These are phyloP conservation scores for Aureobasidium zeae DNA, from an alignment of 2,329 filamentous ascomycete genomes.

Conservation along the genomic window DNA sequence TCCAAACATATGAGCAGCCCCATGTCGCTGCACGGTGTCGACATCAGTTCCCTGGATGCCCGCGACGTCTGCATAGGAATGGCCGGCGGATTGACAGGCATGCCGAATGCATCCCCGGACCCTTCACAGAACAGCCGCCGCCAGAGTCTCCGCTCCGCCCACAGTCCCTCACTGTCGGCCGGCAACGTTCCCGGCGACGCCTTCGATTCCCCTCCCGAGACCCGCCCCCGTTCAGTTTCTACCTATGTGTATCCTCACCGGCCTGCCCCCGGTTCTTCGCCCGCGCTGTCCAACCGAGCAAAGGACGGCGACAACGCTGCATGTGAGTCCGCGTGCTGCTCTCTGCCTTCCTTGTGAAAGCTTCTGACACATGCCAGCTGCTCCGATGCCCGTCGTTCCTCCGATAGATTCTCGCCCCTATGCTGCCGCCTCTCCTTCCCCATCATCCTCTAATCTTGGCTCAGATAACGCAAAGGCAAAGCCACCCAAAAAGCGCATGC, in stretches of 20 bases:
- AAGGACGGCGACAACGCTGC: conserved; percentile 7
- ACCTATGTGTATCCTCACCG: conserved; percentile 11
- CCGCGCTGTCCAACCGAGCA: conserved; percentile 26
- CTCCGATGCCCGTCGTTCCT: background rate
- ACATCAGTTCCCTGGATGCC: conserved; percentile 30
- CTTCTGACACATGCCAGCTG: background rate
- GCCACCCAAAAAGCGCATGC: conserved; percentile 17
- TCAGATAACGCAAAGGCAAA: conserved; percentile 14
- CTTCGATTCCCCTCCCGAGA: conserved; percentile 10
- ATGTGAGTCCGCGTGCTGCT: background rate
- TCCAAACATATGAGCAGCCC: conserved; percentile 23
- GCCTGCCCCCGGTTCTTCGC: conserved; percentile 39
- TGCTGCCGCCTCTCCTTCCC: conserved; percentile 9
- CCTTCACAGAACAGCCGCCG: conserved; percentile 14
- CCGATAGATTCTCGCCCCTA: conserved; percentile 8
- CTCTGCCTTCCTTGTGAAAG: background rate
- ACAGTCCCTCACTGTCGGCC: conserved; percentile 18
- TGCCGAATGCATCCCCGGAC: conserved; percentile 24
- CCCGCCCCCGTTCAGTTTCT: conserved; percentile 6
- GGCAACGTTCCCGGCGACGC: conserved; percentile 16
- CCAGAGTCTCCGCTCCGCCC: conserved; percentile 17
- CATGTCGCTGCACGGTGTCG: conserved; percentile 29
- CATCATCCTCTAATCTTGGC: background rate
- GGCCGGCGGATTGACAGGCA: conserved; percentile 22
- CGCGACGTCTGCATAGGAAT: conserved; percentile 17